Evolutionary conservation across 2,329 filamentous ascomycete genomes (phyloP), one percentile per base, ranked within the genome.

Genomic region (Geoglossum cookeanum): DNA sequence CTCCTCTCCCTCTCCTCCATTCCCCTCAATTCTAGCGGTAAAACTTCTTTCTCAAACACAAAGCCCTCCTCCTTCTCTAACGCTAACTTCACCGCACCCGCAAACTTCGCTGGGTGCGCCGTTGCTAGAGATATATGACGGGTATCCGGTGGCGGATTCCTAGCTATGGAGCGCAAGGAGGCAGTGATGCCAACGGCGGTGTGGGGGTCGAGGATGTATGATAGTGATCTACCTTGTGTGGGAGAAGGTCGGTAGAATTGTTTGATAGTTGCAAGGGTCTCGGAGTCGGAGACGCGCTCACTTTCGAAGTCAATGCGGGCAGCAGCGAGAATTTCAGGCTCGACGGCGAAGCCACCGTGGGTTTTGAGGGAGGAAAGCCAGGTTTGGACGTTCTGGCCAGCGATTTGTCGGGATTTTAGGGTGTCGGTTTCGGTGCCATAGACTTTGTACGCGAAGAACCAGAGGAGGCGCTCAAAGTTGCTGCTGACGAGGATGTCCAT

Each of bases 401-500:
- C 81, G 68, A 81, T 79, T 68, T 76, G 81, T 71, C 72, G 57
- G 73, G 5, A 72, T 66, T 17, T 68, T 6, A 72, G 70, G 4
- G 71, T 67, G 13, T 66, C 63, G 27, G 66, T 63, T 17, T 6
- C 6, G 13, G 7, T 53, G 65, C 65, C 62, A 59, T 71, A 81
- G 60, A 82, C 84, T 63, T 85, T 78, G 71, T 87, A 87, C 1
- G 88, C 84, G 32, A 97, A 75, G 75, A 87, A 96, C 91, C 91
- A 97, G 9, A 98, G 77, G 4, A 98, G 76, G 35, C 92, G 81
- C 75, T 98, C 92, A 68, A 98, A 97, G 74, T 98, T 98, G 68
- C 85, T 92, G 29, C 85, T 91, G 11, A 97, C 90, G 3, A 97
- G 76, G 62, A 97, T 97, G 69, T 98, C 92, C 92, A 98, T 97